These are phyloP conservation scores for Lactifluus subvellereus DNA, from an alignment of 768 basidiomycete genomes.

Conservation along the genomic window DNA sequence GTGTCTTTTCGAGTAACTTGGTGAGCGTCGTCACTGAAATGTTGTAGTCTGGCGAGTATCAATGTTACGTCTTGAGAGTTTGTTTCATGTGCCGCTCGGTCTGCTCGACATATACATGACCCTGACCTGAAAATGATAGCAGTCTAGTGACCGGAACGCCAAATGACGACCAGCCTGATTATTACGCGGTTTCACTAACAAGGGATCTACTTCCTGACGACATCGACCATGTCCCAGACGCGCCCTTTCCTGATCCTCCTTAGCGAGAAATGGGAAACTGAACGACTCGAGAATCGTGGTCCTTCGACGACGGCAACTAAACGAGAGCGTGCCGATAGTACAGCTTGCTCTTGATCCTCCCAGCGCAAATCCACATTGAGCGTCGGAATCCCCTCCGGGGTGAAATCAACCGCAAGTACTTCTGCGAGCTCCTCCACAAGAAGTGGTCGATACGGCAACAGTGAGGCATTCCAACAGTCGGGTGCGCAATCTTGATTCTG, in stretches of 20 bases:
- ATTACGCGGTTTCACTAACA: not conserved
- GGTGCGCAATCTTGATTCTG: no score
- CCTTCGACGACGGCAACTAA: no score
- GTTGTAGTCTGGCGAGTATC: conserved; percentile 2
- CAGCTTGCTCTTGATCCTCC: no score
- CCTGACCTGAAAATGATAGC: not conserved
- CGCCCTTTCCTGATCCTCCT: conserved; percentile 48
- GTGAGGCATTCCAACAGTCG: no score
- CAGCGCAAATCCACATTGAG: no score
- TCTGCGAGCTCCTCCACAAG: no score
- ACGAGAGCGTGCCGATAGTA: no score
- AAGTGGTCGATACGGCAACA: no score
- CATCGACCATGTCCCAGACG: conserved; percentile 73
- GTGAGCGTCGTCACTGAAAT: not conserved
- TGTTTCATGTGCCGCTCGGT: not conserved
- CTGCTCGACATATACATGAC: not conserved
- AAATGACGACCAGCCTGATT: not conserved
- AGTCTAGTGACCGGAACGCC: not conserved
- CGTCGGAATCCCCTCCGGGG: no score
- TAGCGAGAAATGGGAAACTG: not conserved
- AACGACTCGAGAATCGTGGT: no score
- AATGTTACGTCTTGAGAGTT: not conserved
- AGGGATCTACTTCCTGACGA: conserved; percentile 47
- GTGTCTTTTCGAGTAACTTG: not conserved
- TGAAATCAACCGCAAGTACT: no score